Evolutionary conservation across 1,284 basidiomycete species (phyloP).

Genomic region (Hymenochaete sp.): DNA sequence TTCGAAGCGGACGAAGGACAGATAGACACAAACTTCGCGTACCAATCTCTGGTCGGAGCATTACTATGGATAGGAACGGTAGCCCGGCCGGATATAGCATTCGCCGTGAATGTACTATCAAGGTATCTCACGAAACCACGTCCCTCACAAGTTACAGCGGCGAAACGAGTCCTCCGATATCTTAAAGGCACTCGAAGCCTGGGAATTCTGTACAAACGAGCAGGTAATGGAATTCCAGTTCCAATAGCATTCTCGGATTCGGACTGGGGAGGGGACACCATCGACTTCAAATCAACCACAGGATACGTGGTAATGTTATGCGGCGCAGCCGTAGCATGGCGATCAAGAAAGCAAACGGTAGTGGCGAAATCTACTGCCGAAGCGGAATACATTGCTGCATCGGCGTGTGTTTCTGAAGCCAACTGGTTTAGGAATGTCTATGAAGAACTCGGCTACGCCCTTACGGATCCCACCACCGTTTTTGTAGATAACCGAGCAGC

Average conservation of each 20-base stretch:
- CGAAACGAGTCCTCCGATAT: conserved; percentile 28
- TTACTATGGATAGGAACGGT: conserved; percentile 27
- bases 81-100: conserved; percentile 27
- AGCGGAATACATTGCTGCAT: conserved; percentile 24
- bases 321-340: conserved; percentile 22
- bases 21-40: conserved; percentile 19
- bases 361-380: conserved; percentile 24
- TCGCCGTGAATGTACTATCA: conserved; percentile 24
- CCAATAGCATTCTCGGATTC: conserved; percentile 25
- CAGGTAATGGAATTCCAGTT: conserved; percentile 2
- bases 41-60: conserved; percentile 22
- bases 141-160: conserved; percentile 25
- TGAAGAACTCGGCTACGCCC: not conserved
- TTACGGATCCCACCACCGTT: not conserved
- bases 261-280: conserved; percentile 23
- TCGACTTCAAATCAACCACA: conserved; percentile 21
- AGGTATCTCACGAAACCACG: conserved; percentile 25
- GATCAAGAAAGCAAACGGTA: conserved; percentile 19
- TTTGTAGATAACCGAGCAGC: conserved; percentile 16
- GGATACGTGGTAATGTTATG: conserved; percentile 24
- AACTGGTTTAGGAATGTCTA: conserved; percentile 17
- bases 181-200: conserved; percentile 25
- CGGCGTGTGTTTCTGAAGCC: conserved; percentile 20
- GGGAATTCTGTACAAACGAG: conserved; percentile 23
- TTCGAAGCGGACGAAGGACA: not conserved